phyloP scores from a whole-genome alignment of 305 asterid species.

The Petunia hybrid region DNA sequence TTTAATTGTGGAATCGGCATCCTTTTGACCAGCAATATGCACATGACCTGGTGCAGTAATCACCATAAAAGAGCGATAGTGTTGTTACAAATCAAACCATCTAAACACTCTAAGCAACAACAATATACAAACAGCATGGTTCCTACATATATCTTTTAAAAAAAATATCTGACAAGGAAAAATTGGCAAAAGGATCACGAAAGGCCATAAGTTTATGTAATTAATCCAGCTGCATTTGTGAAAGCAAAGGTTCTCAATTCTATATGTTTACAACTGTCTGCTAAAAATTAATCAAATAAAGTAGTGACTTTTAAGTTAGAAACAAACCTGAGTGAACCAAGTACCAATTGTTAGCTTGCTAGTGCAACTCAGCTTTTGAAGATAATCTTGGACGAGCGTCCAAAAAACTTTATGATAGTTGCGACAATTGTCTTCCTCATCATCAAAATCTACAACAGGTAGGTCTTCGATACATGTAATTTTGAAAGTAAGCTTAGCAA shows the following conservation, averaged over 20 bases:
- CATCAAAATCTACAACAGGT: not conserved
- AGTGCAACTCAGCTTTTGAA: not conserved
- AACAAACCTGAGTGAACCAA: not conserved
- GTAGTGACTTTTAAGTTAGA: not conserved
- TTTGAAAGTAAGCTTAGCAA: not conserved
- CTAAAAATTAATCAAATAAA: not conserved
- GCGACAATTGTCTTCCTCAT: not conserved
- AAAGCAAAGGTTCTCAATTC: too few species aligned
- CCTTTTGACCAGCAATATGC: not conserved
- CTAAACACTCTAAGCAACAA: too few species aligned
- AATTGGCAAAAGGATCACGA: too few species aligned
- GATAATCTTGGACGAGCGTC: not conserved
- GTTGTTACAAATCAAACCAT: too few species aligned
- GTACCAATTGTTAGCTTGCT: not conserved
- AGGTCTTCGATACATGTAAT: not conserved
- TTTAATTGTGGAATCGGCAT: not conserved
- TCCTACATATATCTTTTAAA: too few species aligned
- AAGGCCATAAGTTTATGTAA: too few species aligned
- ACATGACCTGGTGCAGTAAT: not conserved
- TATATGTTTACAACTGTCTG: too few species aligned
- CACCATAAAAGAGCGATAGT: not conserved
- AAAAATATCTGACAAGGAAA: too few species aligned
- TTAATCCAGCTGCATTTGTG: too few species aligned
- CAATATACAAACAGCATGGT: too few species aligned
- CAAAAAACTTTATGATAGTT: not conserved